Conservation (phyloP, 208 protist genomes). For the Leishmania braziliensis region DNA sequence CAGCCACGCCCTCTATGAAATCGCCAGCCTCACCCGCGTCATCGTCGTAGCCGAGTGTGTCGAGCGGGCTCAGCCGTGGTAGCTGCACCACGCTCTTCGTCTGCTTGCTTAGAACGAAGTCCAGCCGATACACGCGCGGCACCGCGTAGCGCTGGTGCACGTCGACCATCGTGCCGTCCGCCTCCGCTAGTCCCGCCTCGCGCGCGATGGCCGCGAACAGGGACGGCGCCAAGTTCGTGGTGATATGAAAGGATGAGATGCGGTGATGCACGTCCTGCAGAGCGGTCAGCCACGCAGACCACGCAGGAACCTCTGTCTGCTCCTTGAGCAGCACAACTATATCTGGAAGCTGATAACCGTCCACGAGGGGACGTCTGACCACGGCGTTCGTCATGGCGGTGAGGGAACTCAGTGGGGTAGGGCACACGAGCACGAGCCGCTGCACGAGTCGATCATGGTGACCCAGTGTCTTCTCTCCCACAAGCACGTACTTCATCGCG, state of each 20-base stretch:
- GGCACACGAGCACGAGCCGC: slow-evolving; percentile 65
- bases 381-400: slow-evolving; percentile 22
- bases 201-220: slow-evolving; percentile 57
- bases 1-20: neutral
- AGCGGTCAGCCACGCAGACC: slow-evolving; percentile 34
- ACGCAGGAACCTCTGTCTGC: slow-evolving; percentile 26
- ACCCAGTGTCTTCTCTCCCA: slow-evolving; percentile 73
- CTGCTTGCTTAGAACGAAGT: slow-evolving; percentile 75
- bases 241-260: slow-evolving; percentile 30
- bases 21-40: slow-evolving; percentile 5
- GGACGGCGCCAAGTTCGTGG: slow-evolving; percentile 41
- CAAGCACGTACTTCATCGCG: slow-evolving; percentile 72
- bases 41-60: slow-evolving; percentile 60
- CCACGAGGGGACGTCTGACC: slow-evolving; percentile 14
- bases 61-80: slow-evolving; percentile 55
- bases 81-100: slow-evolving; percentile 80
- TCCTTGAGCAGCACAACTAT: slow-evolving; percentile 54
- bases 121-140: slow-evolving; percentile 74
- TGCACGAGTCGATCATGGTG: slow-evolving; percentile 72
- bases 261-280: slow-evolving; percentile 22
- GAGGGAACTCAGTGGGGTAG: slow-evolving; percentile 39
- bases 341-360: slow-evolving; percentile 45
- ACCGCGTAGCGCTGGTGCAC: slow-evolving; percentile 38
- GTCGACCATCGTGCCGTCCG: slow-evolving; percentile 62
- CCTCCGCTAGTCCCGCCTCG: slow-evolving; percentile 25